A percentile compares a stretch with the other conserved stretches of the same genome.
Evolutionary conservation across 345 rosid species (phyloP).

Genomic region (Sisymbrium irio): DNA sequence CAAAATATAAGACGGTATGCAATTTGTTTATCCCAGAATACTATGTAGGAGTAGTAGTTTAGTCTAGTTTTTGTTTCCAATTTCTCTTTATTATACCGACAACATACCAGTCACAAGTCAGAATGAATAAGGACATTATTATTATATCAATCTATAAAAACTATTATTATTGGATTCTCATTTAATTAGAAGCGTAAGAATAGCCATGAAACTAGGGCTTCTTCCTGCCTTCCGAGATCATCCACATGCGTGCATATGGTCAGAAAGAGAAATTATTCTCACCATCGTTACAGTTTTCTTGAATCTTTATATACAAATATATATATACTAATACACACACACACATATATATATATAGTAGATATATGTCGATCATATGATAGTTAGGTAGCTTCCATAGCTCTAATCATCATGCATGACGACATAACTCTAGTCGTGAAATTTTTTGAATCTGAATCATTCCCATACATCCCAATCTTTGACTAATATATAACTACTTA

Average conservation of each 20-base stretch:
- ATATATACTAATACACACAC: too few species aligned
- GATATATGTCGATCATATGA: not conserved
- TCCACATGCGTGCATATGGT: conserved; percentile 30
- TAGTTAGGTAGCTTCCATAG: conserved; percentile 1
- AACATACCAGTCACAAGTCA: not conserved
- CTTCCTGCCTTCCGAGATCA: conserved; percentile 18
- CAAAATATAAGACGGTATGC: not conserved
- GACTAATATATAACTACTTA: too few species aligned
- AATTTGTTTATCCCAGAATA: not conserved
- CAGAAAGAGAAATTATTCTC: conserved; percentile 21
- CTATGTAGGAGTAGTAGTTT: too few species aligned
- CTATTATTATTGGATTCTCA: not conserved
- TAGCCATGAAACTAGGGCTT: conserved; percentile 36
- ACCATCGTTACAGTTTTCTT: not conserved
- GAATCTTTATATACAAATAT: not conserved
- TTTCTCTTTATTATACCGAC: not conserved
- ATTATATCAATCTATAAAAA: not conserved
- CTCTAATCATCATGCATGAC: not conserved
- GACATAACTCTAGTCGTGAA: not conserved
- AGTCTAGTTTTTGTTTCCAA: not conserved
- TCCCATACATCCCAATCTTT: not conserved
- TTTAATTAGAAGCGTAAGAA: conserved; percentile 24
- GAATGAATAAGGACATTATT: not conserved
- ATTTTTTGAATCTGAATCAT: not conserved
- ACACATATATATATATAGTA: too few species aligned